Base-by-base conservation (phyloP, 1,284 basidiomycete genomes). In the Cryptococcus sp. region DNA sequence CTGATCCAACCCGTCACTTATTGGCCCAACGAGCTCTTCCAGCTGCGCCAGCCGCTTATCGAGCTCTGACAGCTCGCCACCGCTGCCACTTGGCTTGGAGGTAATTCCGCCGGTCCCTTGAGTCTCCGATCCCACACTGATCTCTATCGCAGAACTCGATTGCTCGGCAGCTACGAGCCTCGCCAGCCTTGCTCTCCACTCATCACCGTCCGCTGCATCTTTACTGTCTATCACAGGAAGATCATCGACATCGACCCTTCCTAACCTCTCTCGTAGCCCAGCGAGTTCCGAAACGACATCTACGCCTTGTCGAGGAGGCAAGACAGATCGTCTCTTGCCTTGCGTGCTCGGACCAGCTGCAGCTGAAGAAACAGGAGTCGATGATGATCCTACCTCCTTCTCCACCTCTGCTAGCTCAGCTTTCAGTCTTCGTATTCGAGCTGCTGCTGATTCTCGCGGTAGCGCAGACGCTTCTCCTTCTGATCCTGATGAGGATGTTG, bases 41-140 rank as follows among this genome's bases (percentile, higher is more conserved):
- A 95, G 79, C 58, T 87, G 84, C 8, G 88, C 87, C 0, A 96
- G 82, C 15, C 93, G 84, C 66, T 81, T 82, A 74, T 95, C 92
- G 73, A 93, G 83, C 54, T 89, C 87, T 2, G 85, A 83, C 34
- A 89, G 75, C 19, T 59, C 57, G 3, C 58, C 48, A 11, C 40
- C 25, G 11, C 39, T 43, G 19, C 15, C 5, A 15, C 13, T 50
- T 22, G 5, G 19, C 22, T 26, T 45, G 20, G 38, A 34, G 13
- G 16, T 38, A 19, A 44, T 50, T 17, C 58, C 44, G 44, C 19
- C 5, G 13, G 40, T 22, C 16, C 8, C 29, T 34, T 34, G 29
- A 13, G 29, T 13, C 5, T 34, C 49, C n/a, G n/a, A 25, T 39
- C 3, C 22, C 25, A 4, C 7, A 16, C 45, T 57, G 19, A 5